Conservation (phyloP, 2,329 filamentous ascomycete genomes). For the Anthostomella pinea region DNA sequence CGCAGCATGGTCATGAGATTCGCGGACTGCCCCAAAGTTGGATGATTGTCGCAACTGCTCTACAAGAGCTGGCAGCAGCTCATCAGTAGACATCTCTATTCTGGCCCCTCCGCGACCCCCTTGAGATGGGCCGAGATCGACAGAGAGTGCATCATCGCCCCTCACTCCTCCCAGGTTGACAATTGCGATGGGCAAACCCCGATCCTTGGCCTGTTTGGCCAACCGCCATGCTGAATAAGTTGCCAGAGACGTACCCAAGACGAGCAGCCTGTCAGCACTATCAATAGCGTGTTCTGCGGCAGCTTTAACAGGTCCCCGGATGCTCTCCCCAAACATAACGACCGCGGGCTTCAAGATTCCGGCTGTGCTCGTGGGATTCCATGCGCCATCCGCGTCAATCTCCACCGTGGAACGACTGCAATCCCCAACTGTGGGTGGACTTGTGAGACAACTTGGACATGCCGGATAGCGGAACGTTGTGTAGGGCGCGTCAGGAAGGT, state of each 20-base stretch:
- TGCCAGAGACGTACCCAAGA: slow-evolving; percentile 86
- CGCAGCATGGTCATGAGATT: slow-evolving; percentile 17
- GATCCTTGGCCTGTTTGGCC: slow-evolving; percentile 77
- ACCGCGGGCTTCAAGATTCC: slow-evolving; percentile 91
- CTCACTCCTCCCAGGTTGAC: slow-evolving; percentile 84
- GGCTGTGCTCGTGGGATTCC: slow-evolving; percentile 61
- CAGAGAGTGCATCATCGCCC: slow-evolving; percentile 72
- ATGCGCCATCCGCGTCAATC: slow-evolving; percentile 78
- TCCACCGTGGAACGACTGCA: slow-evolving; percentile 58
- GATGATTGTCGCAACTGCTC: slow-evolving; percentile 42
- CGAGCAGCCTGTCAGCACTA: slow-evolving; percentile 67
- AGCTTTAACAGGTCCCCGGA: slow-evolving; percentile 64
- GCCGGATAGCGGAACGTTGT: slow-evolving; percentile 87
- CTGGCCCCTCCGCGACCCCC: slow-evolving; percentile 52
- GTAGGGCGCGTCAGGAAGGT: slow-evolving; percentile 83
- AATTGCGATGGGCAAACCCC: slow-evolving; percentile 81
- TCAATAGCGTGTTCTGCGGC: slow-evolving; percentile 81
- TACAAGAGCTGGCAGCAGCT: slow-evolving; percentile 55
- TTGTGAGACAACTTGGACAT: slow-evolving; percentile 73
- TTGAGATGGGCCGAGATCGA: slow-evolving; percentile 50
- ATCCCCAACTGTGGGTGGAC: slow-evolving; percentile 55
- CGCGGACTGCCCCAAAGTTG: slow-evolving; percentile 10
- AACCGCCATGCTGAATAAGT: slow-evolving; percentile 95
- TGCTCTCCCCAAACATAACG: slow-evolving; percentile 94
- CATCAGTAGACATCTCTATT: slow-evolving; percentile 56